Conservation (phyloP, 176 grass and related monocot genomes). For the Carex scoparia region DNA sequence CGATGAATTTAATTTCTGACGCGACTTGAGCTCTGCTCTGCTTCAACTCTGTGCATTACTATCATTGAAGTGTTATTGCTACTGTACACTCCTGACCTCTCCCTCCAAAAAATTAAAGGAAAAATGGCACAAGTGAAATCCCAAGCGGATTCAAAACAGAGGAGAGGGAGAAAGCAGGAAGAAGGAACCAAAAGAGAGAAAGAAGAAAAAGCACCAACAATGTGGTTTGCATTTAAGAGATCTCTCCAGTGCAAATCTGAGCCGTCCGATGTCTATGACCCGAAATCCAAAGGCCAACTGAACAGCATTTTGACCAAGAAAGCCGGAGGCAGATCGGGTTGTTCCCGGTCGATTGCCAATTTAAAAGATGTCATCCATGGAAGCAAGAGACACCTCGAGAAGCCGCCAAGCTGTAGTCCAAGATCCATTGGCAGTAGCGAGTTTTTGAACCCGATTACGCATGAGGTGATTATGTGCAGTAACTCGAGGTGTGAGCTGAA, state of each 20-base stretch:
- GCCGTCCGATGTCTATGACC: constrained; percentile 83
- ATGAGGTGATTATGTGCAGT: constrained; percentile 92
- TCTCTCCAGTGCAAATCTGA: constrained; percentile 89
- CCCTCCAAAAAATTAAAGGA: background rate
- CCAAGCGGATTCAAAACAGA: constrained; percentile 18
- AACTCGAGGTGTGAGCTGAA: constrained; percentile 90
- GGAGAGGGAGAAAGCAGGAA: constrained; percentile 6
- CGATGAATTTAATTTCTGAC: constrained; percentile 8
- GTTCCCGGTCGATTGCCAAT: constrained; percentile 91
- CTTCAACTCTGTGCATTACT: constrained; percentile 13
- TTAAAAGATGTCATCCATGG: constrained; percentile 94
- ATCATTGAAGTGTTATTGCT: constrained; percentile 14
- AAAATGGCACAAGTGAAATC: constrained; percentile 17
- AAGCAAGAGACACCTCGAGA: constrained; percentile 84
- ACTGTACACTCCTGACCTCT: background rate
- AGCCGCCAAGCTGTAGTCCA: constrained; percentile 77
- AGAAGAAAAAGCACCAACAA: constrained; percentile 50
- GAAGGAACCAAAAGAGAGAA: background rate
- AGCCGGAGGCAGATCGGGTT: constrained; percentile 54
- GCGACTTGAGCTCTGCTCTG: constrained; percentile 22
- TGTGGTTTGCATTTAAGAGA: constrained; percentile 84
- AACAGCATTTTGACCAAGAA: constrained; percentile 31
- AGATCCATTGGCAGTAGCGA: constrained; percentile 95
- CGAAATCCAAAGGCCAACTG: constrained; percentile 35
- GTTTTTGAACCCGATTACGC: constrained; percentile 94